phyloP scores from a whole-genome alignment of 208 protist genomes.

The Crithidia mellificae region DNA sequence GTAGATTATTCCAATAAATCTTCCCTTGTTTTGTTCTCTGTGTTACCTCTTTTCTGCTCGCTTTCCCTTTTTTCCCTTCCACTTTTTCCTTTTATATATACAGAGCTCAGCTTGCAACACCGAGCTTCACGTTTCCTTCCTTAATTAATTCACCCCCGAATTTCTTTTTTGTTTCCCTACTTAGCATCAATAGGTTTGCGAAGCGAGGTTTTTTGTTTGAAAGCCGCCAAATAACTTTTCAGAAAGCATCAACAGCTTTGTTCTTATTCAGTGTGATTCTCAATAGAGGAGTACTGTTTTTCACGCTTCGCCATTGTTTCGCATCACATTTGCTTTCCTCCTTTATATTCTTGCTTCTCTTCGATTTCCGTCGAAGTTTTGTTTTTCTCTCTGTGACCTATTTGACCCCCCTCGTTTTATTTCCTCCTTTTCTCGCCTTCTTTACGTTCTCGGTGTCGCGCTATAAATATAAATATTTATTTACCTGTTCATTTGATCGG shows the following conservation, averaged over 20 bases:
- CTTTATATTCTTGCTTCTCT: no score
- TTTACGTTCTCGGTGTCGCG: not conserved
- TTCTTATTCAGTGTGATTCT: not conserved
- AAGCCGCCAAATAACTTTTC: not conserved
- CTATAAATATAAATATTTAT: not conserved
- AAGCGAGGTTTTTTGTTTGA: constrained; percentile 7
- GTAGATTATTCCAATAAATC: constrained; percentile 3
- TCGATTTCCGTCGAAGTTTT: no score
- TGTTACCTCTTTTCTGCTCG: constrained; percentile 8
- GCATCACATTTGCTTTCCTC: no score
- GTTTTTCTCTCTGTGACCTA: no score
- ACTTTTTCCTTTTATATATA: no score
- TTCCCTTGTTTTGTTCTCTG: constrained; percentile 11
- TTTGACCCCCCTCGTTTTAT: no score
- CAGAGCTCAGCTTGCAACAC: no score
- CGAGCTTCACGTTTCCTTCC: no score
- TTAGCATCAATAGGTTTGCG: not conserved
- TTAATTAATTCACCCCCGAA: no score
- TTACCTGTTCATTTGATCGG: not conserved
- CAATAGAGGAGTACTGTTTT: no score
- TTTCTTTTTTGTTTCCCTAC: not conserved
- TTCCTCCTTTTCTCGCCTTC: not conserved
- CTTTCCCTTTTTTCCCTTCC: not conserved
- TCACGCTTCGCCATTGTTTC: constrained; percentile 1
- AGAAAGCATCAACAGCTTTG: constrained; percentile 5